A percentile compares a stretch with the other conserved stretches of the same genome.
These are phyloP conservation scores for Phytophthora melonis DNA, from an alignment of 352 stramenopile genomes.

Conservation along the genomic window DNA sequence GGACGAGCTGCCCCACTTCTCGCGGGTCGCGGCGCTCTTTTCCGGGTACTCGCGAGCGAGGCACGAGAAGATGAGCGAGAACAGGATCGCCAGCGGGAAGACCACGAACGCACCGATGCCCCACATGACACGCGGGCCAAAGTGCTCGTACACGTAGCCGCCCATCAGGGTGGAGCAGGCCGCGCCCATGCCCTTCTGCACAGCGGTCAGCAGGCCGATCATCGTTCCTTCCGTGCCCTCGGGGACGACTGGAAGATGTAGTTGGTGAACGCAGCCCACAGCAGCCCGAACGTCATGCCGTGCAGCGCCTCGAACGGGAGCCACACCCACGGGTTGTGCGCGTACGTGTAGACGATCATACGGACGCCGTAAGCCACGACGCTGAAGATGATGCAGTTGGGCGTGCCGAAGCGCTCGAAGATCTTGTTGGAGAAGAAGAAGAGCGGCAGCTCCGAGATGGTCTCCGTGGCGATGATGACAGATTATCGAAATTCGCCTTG, in stretches of 20 bases:
- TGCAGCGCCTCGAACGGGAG: constrained; percentile 76
- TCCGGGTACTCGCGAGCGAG: constrained; percentile 48
- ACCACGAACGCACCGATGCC: constrained; percentile 56
- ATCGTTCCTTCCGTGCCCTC: constrained; percentile 75
- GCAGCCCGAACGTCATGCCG: constrained; percentile 73
- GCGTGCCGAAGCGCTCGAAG: constrained; percentile 66
- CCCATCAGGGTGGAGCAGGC: constrained; percentile 70
- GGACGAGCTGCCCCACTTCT: constrained; percentile 42
- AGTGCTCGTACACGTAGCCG: constrained; percentile 78
- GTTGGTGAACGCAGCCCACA: constrained; percentile 83
- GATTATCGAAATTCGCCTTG: too few species aligned
- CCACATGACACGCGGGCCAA: constrained; percentile 70
- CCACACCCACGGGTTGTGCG: constrained; percentile 69
- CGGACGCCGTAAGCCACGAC: constrained; percentile 65
- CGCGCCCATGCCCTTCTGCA: constrained; percentile 76
- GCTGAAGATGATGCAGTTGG: constrained; percentile 59
- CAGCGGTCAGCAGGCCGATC: constrained; percentile 69
- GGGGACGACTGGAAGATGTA: constrained; percentile 76
- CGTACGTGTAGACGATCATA: constrained; percentile 70
- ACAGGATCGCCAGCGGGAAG: constrained; percentile 56
- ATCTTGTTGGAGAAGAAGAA: constrained; percentile 84
- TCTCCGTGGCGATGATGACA: constrained; percentile 74
- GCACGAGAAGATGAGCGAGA: constrained; percentile 57
- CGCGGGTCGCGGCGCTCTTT: constrained; percentile 36
- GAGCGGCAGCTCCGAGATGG: constrained; percentile 73